Evolutionary conservation across 1,139 yeast genomes (phyloP), one percentile per base, ranked within the genome.

Genomic region (Yamadazyma aaseri): DNA sequence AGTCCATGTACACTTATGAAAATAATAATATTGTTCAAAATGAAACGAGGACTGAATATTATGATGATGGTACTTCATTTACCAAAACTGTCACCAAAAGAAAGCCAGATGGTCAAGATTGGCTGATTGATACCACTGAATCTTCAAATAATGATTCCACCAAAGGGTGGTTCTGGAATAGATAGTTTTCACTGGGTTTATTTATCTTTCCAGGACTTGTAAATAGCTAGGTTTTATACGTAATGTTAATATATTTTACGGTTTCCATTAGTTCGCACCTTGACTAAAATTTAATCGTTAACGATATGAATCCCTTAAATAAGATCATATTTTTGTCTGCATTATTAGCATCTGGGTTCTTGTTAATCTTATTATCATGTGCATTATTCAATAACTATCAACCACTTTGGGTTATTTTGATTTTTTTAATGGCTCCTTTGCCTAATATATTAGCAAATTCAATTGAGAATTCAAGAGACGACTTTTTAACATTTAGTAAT

Each of bases 271-370:
- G 9, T 18, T 26, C 28, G 15, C 27, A 26, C n/a, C 11, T 5
- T 10, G 14, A 5, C 10, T 16, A 17, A 11, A 15, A 15, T 8
- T 26, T 26, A 11, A 26, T 26, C 12, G 11, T 5, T 17, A 18
- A 21, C 14, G n/a, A n/a, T 6, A 60, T 61, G 67, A 71, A 76
- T 40, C 86, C 92, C 25, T 65, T 83, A 45, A 79, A 85, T 33
- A 81, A 79, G 51, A 80, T 84, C 46, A 81, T 83, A 44, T 81
- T 80, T 42, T 71, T 84, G 28, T 77, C 86, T 20, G 81, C 85
- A 14, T 70, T 83, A 28, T 64, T 84, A 29, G 90, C 94, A 1
- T 63, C 82, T 6, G 94, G 94, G 12, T 82, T 83, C 52, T 65
- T 84, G n/a, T 63, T 82, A 38, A 83, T 82, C 29, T 73, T 83